Evolutionary conservation across 1,284 basidiomycete species (phyloP).

Genomic region (Bondarzewia mesenterica): DNA sequence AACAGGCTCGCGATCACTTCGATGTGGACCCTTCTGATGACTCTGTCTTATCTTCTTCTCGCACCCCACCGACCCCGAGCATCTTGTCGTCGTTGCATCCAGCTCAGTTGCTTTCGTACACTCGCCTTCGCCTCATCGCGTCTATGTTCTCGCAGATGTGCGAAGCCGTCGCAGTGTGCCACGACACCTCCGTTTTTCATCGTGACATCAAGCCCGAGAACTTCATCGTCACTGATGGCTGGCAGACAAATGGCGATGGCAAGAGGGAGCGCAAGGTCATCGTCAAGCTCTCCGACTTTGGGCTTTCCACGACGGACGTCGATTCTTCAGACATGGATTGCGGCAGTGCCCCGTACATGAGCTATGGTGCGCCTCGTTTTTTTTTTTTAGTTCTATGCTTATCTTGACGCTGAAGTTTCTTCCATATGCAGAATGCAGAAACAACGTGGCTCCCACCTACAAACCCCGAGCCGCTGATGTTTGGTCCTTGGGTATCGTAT

Average conservation of each 20-base stretch:
- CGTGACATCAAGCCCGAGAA: constrained; percentile 99
- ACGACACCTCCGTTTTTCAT: constrained; percentile 87
- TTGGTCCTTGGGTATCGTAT: constrained; percentile 97
- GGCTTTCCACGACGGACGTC: constrained; percentile 83
- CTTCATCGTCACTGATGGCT: constrained; percentile 86
- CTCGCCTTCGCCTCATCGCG: constrained; percentile 85
- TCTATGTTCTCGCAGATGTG: constrained; percentile 99
- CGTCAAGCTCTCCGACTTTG: constrained; percentile 97
- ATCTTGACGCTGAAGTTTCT: constrained; percentile 6
- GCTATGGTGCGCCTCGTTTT: constrained; percentile 60
- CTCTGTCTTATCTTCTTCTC: constrained; percentile 29
- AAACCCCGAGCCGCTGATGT: constrained; percentile 93
- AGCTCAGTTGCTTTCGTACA: constrained; percentile 75
- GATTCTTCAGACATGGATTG: constrained; percentile 96
- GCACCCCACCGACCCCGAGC: constrained; percentile 90
- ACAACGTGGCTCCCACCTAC: constrained; percentile 92
- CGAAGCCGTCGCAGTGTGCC: constrained; percentile 94
- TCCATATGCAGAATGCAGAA: constrained; percentile 76
- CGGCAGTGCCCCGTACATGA: constrained; percentile 98
- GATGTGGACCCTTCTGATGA: constrained; percentile 42
- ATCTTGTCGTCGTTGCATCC: constrained; percentile 86
- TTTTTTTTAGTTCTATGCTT: too few relatives aligned
- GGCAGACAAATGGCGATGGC: constrained; percentile 43
- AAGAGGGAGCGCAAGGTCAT: constrained; percentile 67
- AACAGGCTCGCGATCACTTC: constrained; percentile 84